Base-by-base conservation (phyloP, 306 rosid genomes). In the Malus orientalis region DNA sequence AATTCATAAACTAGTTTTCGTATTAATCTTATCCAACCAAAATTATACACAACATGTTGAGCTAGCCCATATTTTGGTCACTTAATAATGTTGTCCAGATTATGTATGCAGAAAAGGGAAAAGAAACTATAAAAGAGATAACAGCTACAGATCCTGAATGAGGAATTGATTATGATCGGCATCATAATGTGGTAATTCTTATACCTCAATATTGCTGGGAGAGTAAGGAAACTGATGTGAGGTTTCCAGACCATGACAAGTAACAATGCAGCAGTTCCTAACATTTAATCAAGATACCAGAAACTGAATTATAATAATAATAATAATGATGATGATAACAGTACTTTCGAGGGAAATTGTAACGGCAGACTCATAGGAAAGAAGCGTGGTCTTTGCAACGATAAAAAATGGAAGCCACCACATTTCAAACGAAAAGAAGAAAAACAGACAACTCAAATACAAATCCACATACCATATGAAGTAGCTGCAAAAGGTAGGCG, bases 251-350 rank as follows among this genome's bases (percentile, higher is more conserved):
- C 93, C 87, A 91, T 85, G 79, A 96, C 86, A 71, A 96, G 98
- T 71, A 96, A 84, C 97, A 96, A 86, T 53, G 92, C 93, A 86
- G 98, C 99, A 79, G 97, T 92, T 91, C 99, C 98, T 92, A 85
- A 70, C 59, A 86, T 82, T 11, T 11, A 73, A 82, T 70, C 70
- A 85, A 76, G 73, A 53, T 27, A 74, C 58, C 55, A 71, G 57
- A 74, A 81, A 61, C 33, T 16, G 3, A 23, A 45, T 29, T 36
- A 20, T 29, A 7, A 74, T 12, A 19, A 30, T 12, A 19, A 30
- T 22, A 45, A 61, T 29, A 60, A 20, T 14, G 18, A 47, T 13
- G 47, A 62, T 3, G 45, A 42, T 42, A 42, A 2, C 45, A 40
- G 8, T 10, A 23, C 18, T 42, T n/a, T 64, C 0, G 8, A 8